phyloP scores from a whole-genome alignment of 108 stramenopile species.

The Fistulifera pelliculosa region DNA sequence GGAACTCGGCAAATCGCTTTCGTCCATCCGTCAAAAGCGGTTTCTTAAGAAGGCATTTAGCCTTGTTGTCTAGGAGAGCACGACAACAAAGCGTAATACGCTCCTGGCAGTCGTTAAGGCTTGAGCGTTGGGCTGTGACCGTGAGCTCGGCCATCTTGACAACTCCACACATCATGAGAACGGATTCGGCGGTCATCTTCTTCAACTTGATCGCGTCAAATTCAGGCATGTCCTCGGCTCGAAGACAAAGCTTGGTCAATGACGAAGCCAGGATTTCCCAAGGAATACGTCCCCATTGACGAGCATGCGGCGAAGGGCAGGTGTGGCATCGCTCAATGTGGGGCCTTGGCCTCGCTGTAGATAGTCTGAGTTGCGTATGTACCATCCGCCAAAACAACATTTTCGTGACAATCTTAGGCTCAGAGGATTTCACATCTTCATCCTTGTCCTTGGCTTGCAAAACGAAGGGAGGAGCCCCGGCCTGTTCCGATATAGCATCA shows the following conservation, averaged over 20 bases:
- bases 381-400: constrained; percentile 96
- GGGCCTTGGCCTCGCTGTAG: constrained; percentile 46
- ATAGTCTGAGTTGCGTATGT: constrained; percentile 97
- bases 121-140: constrained; percentile 63
- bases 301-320: constrained; percentile 80
- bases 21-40: constrained; percentile 74
- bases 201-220: constrained; percentile 42
- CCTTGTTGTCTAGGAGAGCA: constrained; percentile 84
- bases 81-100: constrained; percentile 83
- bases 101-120: constrained; percentile 83
- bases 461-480: constrained; percentile 76
- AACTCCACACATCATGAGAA: constrained; percentile 80
- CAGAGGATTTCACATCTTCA: constrained; percentile 49
- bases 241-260: constrained; percentile 91
- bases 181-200: constrained; percentile 63
- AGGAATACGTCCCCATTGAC: constrained; percentile 91
- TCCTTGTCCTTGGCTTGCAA: constrained; percentile 52
- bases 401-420: constrained; percentile 85
- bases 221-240: constrained; percentile 37
- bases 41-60: constrained; percentile 50
- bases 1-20: constrained; percentile 55
- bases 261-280: constrained; percentile 79
- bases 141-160: constrained; percentile 82
- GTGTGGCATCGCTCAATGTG: constrained; percentile 53
- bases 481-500: constrained; percentile 57